A percentile compares a stretch with the other conserved stretches of the same genome.
These are phyloP conservation scores for Leccinum sublutescens DNA, from an alignment of 768 basidiomycete species.

Conservation along the genomic window DNA sequence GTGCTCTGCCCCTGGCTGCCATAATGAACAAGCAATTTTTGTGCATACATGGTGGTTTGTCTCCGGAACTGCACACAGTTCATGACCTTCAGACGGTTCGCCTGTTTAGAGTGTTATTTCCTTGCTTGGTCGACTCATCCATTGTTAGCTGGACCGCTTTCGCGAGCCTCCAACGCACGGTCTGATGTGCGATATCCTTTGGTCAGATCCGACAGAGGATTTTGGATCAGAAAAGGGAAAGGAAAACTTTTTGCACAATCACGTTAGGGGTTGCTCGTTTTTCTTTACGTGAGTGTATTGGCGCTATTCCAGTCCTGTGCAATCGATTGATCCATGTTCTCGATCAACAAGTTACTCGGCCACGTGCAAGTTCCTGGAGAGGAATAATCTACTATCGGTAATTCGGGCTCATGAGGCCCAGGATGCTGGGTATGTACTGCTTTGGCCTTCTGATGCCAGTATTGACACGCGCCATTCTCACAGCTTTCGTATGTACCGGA, in stretches of 20 bases:
- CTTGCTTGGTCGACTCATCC: background rate
- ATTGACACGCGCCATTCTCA: background rate
- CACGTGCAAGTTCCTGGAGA: slow-evolving; percentile 89
- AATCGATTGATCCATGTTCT: background rate
- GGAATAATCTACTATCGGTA: slow-evolving; percentile 86
- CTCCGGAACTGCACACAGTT: slow-evolving; percentile 64
- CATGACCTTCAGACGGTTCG: slow-evolving; percentile 63
- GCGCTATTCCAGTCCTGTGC: background rate
- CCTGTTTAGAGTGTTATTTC: background rate
- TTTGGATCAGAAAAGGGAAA: slow-evolving; percentile 65
- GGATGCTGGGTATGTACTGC: slow-evolving; percentile 74
- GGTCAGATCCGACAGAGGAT: slow-evolving; percentile 74
- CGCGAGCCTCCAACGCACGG: slow-evolving; percentile 71
- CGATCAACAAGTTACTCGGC: slow-evolving; percentile 63
- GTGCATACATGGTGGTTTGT: slow-evolving; percentile 74
- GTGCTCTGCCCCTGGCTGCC: slow-evolving; percentile 66
- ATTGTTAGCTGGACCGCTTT: slow-evolving; percentile 62
- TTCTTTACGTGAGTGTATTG: slow-evolving; percentile 61
- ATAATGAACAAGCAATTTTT: slow-evolving; percentile 82
- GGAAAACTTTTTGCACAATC: slow-evolving; percentile 70
- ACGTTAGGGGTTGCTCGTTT: slow-evolving; percentile 71
- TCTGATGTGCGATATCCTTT: slow-evolving; percentile 74
- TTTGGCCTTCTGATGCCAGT: background rate
- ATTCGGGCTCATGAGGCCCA: slow-evolving; percentile 98
- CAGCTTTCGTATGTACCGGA: slow-evolving; percentile 91